These are phyloP conservation scores for Fusarium sp. DNA, from an alignment of 2,329 filamentous ascomycete genomes.

Conservation along the genomic window DNA sequence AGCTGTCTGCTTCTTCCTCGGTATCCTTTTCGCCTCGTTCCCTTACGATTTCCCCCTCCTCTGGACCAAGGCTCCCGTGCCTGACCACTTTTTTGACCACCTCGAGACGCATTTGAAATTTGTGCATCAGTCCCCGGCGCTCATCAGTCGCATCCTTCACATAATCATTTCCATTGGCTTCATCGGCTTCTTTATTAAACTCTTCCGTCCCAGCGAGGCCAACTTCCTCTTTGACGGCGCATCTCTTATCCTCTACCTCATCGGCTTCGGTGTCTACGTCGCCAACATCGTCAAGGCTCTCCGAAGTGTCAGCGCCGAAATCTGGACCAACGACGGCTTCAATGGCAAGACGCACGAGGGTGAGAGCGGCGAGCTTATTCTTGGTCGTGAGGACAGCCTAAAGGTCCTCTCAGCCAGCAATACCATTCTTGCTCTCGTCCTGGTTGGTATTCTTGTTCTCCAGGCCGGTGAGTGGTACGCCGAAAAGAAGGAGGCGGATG, in stretches of 20 bases:
- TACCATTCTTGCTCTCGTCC: conserved; percentile 90
- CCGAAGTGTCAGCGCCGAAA: conserved; percentile 78
- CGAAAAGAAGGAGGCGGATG: conserved; percentile 88
- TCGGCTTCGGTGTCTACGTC: conserved; percentile 91
- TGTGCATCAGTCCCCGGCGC: conserved; percentile 87
- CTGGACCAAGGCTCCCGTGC: conserved; percentile 74
- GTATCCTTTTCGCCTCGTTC: conserved; percentile 94
- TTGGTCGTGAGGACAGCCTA: conserved; percentile 87
- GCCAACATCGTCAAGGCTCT: conserved; percentile 97
- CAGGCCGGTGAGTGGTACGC: conserved; percentile 99
- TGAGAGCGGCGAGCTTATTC: conserved; percentile 67
- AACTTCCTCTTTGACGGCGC: conserved; percentile 95
- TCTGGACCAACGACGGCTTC: conserved; percentile 61
- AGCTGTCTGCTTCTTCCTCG: conserved; percentile 97
- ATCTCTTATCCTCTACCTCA: conserved; percentile 81
- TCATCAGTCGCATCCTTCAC: conserved; percentile 93
- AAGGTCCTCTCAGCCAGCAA: conserved; percentile 94
- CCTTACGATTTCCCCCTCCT: conserved; percentile 95
- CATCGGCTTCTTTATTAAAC: conserved; percentile 88
- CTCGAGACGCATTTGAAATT: conserved; percentile 91
- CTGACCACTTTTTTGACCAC: conserved; percentile 77
- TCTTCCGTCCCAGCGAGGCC: conserved; percentile 91
- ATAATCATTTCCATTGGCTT: conserved; percentile 90
- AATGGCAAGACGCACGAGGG: conserved; percentile 50
- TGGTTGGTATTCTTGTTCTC: conserved; percentile 89